Evolutionary conservation across 1,139 yeast species (phyloP), one percentile per base, ranked within the genome.

Genomic region (Debaryomyces subglobosus): DNA sequence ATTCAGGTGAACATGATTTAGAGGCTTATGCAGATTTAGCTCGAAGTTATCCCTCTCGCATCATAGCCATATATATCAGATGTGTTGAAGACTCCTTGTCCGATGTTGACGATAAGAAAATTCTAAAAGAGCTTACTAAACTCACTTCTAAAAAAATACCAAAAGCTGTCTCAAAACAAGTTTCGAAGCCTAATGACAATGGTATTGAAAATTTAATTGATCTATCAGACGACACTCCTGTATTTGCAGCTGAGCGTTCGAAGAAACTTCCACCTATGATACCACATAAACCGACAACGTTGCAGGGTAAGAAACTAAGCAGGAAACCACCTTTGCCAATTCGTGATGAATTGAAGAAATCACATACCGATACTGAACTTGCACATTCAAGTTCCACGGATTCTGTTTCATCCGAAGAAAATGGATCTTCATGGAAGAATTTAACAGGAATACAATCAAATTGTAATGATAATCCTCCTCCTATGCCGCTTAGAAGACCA

Each of bases 1-100:
- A 95, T 64, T 86, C 97, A 1, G 98, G 99, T 1, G 99, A 95
- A 63, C 85, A 86, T 53, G 99, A 95, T 68, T 72, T 94, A 42
- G 99, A 95, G 61, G 96, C 98, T 0, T 95, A 94, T 62, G 78
- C 83, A 5, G 87, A 86, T 35, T 69, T 90, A 34, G 90, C 96
- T 0, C 66, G 70, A 34, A 57, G 65, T 27, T 82, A 72, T 58
- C 96, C 96, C 0, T 69, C 73, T 5, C 86, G 82, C 54, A 74
- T 94, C 0, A 56, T 79, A 27, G 95, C 88, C 0, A 89, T 95
- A 5, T 91, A 84, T 63, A 88, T 95, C 39, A 74, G 99, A 46
- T 87, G 87, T 46, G 91, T 95, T 15, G 82, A 86, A 0, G 77
- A 78, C 37, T 85, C 92, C 0, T 72, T 87, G 57, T 84, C 88